Base-by-base conservation (phyloP, 1,139 yeast species). In the Pichia sp. region DNA sequence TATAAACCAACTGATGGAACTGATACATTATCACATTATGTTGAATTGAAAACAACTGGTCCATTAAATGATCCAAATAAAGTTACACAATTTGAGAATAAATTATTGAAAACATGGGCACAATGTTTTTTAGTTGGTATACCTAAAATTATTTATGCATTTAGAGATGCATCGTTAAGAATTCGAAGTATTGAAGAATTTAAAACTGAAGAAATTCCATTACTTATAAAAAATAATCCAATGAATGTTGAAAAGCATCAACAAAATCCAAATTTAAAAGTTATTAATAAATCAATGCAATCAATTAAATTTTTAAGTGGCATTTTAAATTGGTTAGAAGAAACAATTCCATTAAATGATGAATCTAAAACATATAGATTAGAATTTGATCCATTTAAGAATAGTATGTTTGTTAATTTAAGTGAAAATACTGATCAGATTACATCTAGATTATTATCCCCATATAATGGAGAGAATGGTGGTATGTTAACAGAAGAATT, bases 111-210 rank as follows among this genome's bases (percentile, higher is more conserved):
- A 53, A 76, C 94, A 0, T 94, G 99, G 99, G 89, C 96, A 3
- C 97, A 90, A 68, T 83, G 95, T 54, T 94, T 90, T 64, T 69
- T 94, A 39, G 73, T 88, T 47, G 98, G 98, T 4, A 76, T 90
- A 25, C 81, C 84, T 9, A 78, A 78, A 53, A 74, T 92, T 4
- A 77, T 86, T 1, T 86, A 87, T 62, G 99, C 97, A 0, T 92
- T 86, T 66, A 74, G 97, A 54, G 95, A 89, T 62, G 85, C 85
- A 32, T 69, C 76, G 40, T 74, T 86, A 45, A 65, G 75, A 31
- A 68, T 94, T 49, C 71, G 75, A 54, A 68, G 83, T 3, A 79
- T 88, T 2, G 97, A 92, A 65, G 79, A 83, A 51, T 89, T 72
- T 64, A 72, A 78, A 46, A 86, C 95, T 0, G 92, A 85, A 42